A percentile compares a stretch with the other conserved stretches of the same genome.
phyloP scores from a whole-genome alignment of 768 basidiomycete species.

The Filobasidium floriforme region DNA sequence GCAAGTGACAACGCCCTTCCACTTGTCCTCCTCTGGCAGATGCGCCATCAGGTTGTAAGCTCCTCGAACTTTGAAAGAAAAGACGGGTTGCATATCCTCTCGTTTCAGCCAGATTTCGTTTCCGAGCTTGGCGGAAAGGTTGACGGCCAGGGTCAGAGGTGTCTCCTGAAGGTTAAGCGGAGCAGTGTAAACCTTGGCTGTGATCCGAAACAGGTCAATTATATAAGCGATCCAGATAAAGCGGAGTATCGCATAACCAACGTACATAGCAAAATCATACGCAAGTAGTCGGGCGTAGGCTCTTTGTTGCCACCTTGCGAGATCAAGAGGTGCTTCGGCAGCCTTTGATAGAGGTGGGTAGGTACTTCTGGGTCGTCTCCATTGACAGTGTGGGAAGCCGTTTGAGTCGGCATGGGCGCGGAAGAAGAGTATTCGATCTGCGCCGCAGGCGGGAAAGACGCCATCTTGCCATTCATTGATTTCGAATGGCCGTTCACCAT shows the following conservation, averaged over 20 bases:
- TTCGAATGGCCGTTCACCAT: background rate
- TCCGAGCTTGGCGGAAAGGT: slow-evolving; percentile 77
- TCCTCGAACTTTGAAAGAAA: slow-evolving; percentile 97
- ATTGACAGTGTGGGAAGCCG: slow-evolving; percentile 9
- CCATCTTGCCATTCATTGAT: background rate
- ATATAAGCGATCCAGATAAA: no score
- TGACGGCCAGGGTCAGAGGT: slow-evolving; percentile 76
- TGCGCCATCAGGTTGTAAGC: slow-evolving; percentile 98
- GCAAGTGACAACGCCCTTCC: slow-evolving; percentile 97
- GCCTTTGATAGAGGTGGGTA: slow-evolving; percentile 41
- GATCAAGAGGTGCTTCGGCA: slow-evolving; percentile 37
- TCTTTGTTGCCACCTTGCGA: slow-evolving; percentile 24
- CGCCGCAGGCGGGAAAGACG: slow-evolving; percentile 11
- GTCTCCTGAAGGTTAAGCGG: slow-evolving; percentile 51
- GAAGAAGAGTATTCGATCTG: slow-evolving; percentile 43
- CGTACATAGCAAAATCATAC: slow-evolving; percentile 44
- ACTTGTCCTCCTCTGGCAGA: slow-evolving; percentile 76
- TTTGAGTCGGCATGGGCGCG: slow-evolving; percentile 34
- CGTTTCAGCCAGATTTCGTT: slow-evolving; percentile 94
- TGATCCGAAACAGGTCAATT: background rate
- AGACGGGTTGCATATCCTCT: slow-evolving; percentile 88
- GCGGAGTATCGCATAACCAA: background rate
- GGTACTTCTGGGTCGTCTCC: slow-evolving; percentile 38
- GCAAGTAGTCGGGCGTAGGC: slow-evolving; percentile 39
- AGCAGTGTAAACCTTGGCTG: slow-evolving; percentile 44